A percentile compares a stretch with the other conserved stretches of the same genome.
These are phyloP conservation scores for Colletotrichum shisoi DNA, from an alignment of 2,329 filamentous ascomycete genomes.

Conservation along the genomic window DNA sequence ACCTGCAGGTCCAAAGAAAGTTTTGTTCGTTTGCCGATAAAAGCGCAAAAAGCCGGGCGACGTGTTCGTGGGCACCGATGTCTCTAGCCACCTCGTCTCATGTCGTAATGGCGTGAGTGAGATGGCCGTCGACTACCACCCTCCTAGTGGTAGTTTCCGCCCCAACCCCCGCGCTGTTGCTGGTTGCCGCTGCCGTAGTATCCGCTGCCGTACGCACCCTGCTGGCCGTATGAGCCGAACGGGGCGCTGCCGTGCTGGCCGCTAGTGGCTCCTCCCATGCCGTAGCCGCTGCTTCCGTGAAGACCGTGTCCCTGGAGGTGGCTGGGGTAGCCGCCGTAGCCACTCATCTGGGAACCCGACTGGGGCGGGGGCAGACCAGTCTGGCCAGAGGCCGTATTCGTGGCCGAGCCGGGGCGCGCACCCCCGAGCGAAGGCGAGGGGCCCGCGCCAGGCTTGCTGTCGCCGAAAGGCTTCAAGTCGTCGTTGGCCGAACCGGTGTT, in stretches of 20 bases:
- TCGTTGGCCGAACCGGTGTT: slow-evolving; percentile 55
- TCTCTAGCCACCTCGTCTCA: slow-evolving; percentile 8
- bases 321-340: slow-evolving; percentile 64
- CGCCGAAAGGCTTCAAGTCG: slow-evolving; percentile 67
- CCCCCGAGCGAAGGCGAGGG: slow-evolving; percentile 65
- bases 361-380: slow-evolving; percentile 64
- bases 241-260: slow-evolving; percentile 62
- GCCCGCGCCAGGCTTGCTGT: slow-evolving; percentile 62
- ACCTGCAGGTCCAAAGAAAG: slow-evolving; percentile 37
- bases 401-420: slow-evolving; percentile 66
- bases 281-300: slow-evolving; percentile 64
- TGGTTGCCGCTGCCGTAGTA: slow-evolving; percentile 56
- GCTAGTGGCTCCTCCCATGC: slow-evolving; percentile 60
- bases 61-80: slow-evolving; percentile 23
- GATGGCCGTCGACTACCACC: slow-evolving; percentile 45
- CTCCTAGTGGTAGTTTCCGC: slow-evolving; percentile 65
- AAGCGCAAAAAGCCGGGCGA: slow-evolving; percentile 16
- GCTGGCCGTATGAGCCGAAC: slow-evolving; percentile 62
- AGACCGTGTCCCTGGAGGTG: slow-evolving; percentile 63
- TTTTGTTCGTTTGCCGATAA: slow-evolving; percentile 41
- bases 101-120: slow-evolving; percentile 8
- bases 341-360: slow-evolving; percentile 63
- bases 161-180: slow-evolving; percentile 63
- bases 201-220: slow-evolving; percentile 56
- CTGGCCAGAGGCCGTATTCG: slow-evolving; percentile 60